These are phyloP conservation scores for Ajuga reptans DNA, from an alignment of 305 asterid species.

Conservation along the genomic window DNA sequence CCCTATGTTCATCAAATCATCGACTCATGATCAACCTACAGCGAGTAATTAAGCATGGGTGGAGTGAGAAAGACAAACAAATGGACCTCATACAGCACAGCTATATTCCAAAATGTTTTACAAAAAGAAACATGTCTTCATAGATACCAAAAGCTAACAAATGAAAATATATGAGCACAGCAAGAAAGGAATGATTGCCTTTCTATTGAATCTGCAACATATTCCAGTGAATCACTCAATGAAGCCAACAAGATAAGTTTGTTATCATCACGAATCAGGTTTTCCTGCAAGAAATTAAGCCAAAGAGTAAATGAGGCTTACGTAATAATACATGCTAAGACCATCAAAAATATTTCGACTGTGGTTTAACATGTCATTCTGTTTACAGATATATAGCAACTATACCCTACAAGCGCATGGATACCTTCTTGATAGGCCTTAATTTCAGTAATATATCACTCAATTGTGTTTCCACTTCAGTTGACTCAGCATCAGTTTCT, in stretches of 20 bases:
- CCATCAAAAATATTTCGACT: not conserved
- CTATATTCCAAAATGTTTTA: not conserved
- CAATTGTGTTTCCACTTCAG: slow-evolving; percentile 68
- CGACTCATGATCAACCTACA: not conserved
- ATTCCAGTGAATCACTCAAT: slow-evolving; percentile 93
- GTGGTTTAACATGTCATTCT: not conserved
- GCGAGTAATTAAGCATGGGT: not conserved
- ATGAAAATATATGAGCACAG: slow-evolving; percentile 14
- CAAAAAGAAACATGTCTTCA: slow-evolving; percentile 1
- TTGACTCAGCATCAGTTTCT: slow-evolving; percentile 40
- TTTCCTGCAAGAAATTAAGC: slow-evolving; percentile 55
- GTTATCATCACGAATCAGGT: slow-evolving; percentile 93
- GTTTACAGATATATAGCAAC: slow-evolving; percentile 8
- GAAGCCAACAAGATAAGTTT: slow-evolving; percentile 91
- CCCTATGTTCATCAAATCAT: not conserved
- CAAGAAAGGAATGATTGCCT: slow-evolving; percentile 47
- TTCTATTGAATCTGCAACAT: slow-evolving; percentile 92
- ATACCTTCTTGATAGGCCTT: slow-evolving; percentile 96
- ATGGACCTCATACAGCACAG: not conserved
- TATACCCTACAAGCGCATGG: slow-evolving; percentile 15
- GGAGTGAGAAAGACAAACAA: slow-evolving; percentile 8
- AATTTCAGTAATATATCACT: slow-evolving; percentile 63
- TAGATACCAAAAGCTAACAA: slow-evolving; percentile 14
- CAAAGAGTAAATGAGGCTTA: slow-evolving; percentile 15
- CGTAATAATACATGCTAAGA: not conserved